Base-by-base conservation (phyloP, 2,329 filamentous ascomycete genomes). In the Fonsecaea monophora region DNA sequence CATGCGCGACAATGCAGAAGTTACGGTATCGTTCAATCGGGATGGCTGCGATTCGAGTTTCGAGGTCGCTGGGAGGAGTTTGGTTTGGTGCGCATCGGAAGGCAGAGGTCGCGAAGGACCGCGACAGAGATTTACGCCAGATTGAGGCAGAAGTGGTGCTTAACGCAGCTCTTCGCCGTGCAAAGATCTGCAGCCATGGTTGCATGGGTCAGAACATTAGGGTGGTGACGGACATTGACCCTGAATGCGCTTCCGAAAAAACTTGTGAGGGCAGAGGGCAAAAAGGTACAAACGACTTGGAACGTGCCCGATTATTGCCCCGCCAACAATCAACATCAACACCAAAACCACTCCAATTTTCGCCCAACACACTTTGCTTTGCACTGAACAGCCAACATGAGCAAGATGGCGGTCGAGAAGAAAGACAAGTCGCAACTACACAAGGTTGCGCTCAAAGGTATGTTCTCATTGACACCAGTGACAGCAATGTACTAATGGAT, bases 1-100 rank as follows among this genome's bases (percentile, higher is more conserved):
- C 96, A 78, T 99, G 95, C 9, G 95, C 95, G 60, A 99, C 94
- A 75, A 99, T 98, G 80, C 95, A 99, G 78, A 99, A 99, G 79
- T 99, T 99, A 70, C 95, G 90, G 75, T 86, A 85, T 42, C 82
- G 78, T 42, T 84, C 82, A 61, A 85, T 79, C 7, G 83, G 83
- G 60, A 85, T 84, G 3, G 78, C 78, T 4, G 80, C 76, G 40
- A 85, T 84, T 56, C 88, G 83, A 65, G 82, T 80, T 76, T 90
- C 88, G 25, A 90, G 82, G 30, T 85, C 83, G n/a, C 83, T 76
- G 4, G 77, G 71, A 79, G 60, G 72, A 6, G 7, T n/a, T 18
- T 21, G 37, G 70, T 34, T 78, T 10, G 75, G 37, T 64, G 73
- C 71, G 62, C 64, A 71, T 68, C 64, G 69, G 64, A 70, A 70